A percentile compares a stretch with the other conserved stretches of the same genome.
phyloP scores from a whole-genome alignment of 768 basidiomycete species.

The Tricholoma flavovirens region DNA sequence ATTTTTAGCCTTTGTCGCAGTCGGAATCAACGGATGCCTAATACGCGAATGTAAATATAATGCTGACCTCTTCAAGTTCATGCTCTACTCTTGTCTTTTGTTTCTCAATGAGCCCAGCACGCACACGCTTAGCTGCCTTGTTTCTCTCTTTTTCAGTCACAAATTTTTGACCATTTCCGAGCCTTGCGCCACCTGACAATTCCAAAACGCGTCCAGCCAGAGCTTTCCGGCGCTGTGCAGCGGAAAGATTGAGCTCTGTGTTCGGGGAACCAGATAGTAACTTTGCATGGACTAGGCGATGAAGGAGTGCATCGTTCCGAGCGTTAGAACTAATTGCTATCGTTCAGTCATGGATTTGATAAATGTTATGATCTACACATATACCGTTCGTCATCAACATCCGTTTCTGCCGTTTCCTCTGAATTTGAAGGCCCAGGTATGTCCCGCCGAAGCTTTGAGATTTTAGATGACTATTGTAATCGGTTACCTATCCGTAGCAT shows the following conservation, averaged over 20 bases:
- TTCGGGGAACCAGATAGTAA: conserved; percentile 70
- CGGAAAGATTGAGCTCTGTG: conserved; percentile 52
- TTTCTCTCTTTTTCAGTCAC: conserved; percentile 61
- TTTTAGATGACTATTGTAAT: conserved; percentile 64
- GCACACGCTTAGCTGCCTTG: conserved; percentile 64
- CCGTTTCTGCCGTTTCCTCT: conserved; percentile 28
- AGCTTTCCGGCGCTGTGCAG: conserved; percentile 68
- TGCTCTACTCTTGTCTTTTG: conserved; percentile 49
- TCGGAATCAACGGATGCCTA: not conserved
- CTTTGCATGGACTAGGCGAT: conserved; percentile 75
- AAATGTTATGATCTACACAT: conserved; percentile 6
- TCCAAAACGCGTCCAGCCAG: conserved; percentile 75
- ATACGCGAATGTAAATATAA: conserved; percentile 17
- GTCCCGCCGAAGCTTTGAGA: conserved; percentile 50
- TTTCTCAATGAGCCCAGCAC: conserved; percentile 64
- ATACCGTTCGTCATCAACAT: conserved; percentile 59
- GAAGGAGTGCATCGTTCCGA: conserved; percentile 74
- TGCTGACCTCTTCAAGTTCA: conserved; percentile 62
- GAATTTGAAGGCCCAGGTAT: conserved; percentile 11
- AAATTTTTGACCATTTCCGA: conserved; percentile 68
- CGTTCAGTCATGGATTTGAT: not conserved
- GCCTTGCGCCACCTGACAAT: conserved; percentile 55
- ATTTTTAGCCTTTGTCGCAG: conserved; percentile 61
- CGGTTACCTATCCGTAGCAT: not conserved
- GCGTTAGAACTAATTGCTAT: conserved; percentile 52